Base-by-base conservation (phyloP, 441 rosid species). In the Corymbia citriodora region DNA sequence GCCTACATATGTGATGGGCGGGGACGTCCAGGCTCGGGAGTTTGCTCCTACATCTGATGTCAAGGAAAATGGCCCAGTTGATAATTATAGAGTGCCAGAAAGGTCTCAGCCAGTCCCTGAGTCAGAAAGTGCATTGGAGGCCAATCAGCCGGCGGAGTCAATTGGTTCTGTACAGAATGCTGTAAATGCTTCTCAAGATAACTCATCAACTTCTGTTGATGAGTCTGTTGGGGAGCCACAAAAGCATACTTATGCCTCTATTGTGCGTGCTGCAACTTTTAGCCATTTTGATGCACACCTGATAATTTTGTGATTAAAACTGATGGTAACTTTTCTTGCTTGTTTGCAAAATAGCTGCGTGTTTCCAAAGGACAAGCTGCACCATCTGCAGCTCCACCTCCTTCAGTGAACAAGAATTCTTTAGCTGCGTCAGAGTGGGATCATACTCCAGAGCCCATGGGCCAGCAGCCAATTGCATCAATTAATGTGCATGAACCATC, bases 191-290 rank as follows among this genome's bases (percentile, higher is more conserved):
- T 89, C 45, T 55, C 94, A 91, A 89, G 95, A 95, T 87, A 92
- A 90, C 54, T 87, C 94, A 90, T 91, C 92, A 90, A 86, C 94
- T 89, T 88, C 94, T 88, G 89, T 92, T 49, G 95, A 95, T 90
- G 97, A 95, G 89, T 89, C 95, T 88, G 90, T 87, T 65, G 96
- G 89, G 57, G 97, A 93, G 90, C 94, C 95, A 87, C 98, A 92
- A 90, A 96, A 94, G 81, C 96, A 92, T 92, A 96, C 98, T 57
- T 96, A 96, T 61, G 98, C 98, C 90, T 96, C 98, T 83, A 96
- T 96, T 93, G 97, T 96, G 96, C 87, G 96, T 90, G 88, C 90
- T 91, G n/a, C 55, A 13, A 25, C 55, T 88, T 49, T 49, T 49
- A 10, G 10, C n/a, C 16, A 3, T 79, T 79, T 79, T 3, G 6